A percentile compares a stretch with the other conserved stretches of the same genome.
These are phyloP conservation scores for Claviceps spartinae DNA, from an alignment of 2,329 filamentous ascomycete genomes.

Conservation along the genomic window DNA sequence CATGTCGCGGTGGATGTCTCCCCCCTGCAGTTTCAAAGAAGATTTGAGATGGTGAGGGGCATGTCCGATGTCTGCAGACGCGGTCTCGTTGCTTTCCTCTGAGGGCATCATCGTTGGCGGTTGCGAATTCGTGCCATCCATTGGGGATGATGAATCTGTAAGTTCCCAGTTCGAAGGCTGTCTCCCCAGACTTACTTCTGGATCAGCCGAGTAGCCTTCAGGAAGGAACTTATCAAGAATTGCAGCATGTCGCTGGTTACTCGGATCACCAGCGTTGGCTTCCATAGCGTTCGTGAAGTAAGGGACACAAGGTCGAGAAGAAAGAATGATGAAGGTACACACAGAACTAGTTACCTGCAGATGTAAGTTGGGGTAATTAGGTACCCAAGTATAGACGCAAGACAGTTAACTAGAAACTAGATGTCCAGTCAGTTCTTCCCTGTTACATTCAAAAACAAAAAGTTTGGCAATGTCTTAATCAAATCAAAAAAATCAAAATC, in stretches of 20 bases:
- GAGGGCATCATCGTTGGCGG: not conserved
- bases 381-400: no score
- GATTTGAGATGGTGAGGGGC: constrained; percentile 36
- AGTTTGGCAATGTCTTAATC: no score
- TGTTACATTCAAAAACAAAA: no score
- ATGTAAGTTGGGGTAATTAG: no score
- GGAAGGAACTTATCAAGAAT: constrained; percentile 25
- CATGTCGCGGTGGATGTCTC: constrained; percentile 66
- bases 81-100: not conserved
- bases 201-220: constrained; percentile 26
- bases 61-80: constrained; percentile 7
- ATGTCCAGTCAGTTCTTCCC: no score
- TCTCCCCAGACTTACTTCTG: constrained; percentile 20
- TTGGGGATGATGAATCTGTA: not conserved
- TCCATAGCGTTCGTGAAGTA: not conserved
- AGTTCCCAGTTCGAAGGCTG: constrained; percentile 8
- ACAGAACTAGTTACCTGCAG: no score
- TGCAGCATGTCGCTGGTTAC: constrained; percentile 19
- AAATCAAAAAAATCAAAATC: no score
- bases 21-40: constrained; percentile 58
- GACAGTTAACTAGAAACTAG: no score
- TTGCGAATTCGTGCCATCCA: not conserved
- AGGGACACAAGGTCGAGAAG: no score
- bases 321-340: no score
- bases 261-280: constrained; percentile 9